Conservation (phyloP, 1,284 basidiomycete genomes). For the Afroboletus lepidellus region DNA sequence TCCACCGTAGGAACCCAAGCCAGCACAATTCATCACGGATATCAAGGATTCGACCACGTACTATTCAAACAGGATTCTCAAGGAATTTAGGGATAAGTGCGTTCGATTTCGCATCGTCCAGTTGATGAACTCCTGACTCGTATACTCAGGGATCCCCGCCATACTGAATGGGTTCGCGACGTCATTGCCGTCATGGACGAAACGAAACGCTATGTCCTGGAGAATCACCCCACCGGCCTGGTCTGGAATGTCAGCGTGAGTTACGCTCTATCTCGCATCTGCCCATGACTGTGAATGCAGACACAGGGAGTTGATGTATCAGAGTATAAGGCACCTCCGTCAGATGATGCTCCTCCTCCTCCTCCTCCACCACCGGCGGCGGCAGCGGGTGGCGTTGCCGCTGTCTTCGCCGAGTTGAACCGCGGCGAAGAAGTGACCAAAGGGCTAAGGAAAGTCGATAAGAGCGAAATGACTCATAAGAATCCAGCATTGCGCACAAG, state of each 20-base stretch:
- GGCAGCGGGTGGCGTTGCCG: constrained; percentile 63
- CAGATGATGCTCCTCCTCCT: constrained; percentile 37
- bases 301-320: constrained; percentile 61
- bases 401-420: constrained; percentile 94
- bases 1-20: constrained; percentile 67
- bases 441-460: constrained; percentile 90
- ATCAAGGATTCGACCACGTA: constrained; percentile 89
- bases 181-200: constrained; percentile 77
- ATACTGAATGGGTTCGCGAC: constrained; percentile 84
- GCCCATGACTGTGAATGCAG: constrained; percentile 4
- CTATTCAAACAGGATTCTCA: constrained; percentile 89
- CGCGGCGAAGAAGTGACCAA: constrained; percentile 89
- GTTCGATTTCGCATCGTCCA: constrained; percentile 25
- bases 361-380: constrained; percentile 35
- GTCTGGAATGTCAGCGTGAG: constrained; percentile 85
- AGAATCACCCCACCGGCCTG: constrained; percentile 87
- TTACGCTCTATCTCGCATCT: not conserved
- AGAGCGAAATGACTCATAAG: constrained; percentile 98
- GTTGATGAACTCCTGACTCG: not conserved
- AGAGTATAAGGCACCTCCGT: constrained; percentile 46
- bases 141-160: constrained; percentile 75
- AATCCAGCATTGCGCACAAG: constrained; percentile 83
- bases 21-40: constrained; percentile 80
- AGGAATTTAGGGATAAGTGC: constrained; percentile 91
- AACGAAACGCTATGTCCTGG: constrained; percentile 80